phyloP scores from a whole-genome alignment of 805 yeast species.

The Kuraishia floccosa region DNA sequence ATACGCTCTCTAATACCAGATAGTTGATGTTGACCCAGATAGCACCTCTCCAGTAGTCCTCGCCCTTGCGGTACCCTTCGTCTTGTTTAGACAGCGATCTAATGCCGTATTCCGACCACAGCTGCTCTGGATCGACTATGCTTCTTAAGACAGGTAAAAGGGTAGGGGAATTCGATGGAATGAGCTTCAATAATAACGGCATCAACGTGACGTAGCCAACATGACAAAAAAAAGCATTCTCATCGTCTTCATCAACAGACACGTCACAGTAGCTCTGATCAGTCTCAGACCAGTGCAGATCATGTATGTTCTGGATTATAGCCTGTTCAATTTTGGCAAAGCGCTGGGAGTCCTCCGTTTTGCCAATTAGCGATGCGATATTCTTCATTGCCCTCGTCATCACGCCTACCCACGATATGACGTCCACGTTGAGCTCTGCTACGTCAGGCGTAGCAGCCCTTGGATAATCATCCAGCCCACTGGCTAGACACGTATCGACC shows the following conservation, averaged over 20 bases:
- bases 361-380: conserved; percentile 54
- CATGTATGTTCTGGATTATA: conserved; percentile 54
- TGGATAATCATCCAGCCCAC: conserved; percentile 95
- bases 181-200: conserved; percentile 70
- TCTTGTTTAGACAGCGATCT: conserved; percentile 69
- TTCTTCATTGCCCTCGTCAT: conserved; percentile 77
- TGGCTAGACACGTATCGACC: conserved; percentile 71
- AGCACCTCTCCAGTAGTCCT: conserved; percentile 94
- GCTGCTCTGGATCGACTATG: conserved; percentile 56
- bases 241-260: conserved; percentile 64
- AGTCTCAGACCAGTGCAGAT: conserved; percentile 69
- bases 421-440: conserved; percentile 85
- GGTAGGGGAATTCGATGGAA: conserved; percentile 35
- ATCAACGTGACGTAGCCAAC: conserved; percentile 80
- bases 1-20: conserved; percentile 59
- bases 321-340: conserved; percentile 43
- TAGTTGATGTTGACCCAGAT: conserved; percentile 91
- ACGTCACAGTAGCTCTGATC: conserved; percentile 72
- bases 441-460: conserved; percentile 70
- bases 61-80: conserved; percentile 58
- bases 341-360: conserved; percentile 42
- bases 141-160: conserved; percentile 41
- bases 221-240: conserved; percentile 61
- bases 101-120: conserved; percentile 74
- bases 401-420: conserved; percentile 86